Base-by-base conservation (phyloP, 768 basidiomycete genomes). In the Lanmaoa rubissima region DNA sequence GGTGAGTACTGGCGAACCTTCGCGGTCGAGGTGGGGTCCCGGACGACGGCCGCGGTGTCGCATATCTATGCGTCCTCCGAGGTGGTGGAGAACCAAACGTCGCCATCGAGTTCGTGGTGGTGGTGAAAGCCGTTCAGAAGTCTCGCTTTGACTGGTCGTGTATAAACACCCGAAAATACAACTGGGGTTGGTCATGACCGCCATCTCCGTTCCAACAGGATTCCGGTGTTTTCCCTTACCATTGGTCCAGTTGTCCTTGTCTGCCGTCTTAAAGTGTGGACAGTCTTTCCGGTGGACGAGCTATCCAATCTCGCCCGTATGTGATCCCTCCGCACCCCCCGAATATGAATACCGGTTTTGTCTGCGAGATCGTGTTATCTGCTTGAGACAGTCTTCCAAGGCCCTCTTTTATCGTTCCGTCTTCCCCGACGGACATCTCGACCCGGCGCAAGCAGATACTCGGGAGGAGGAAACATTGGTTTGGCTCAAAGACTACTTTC, bases 401-500 rank as follows among this genome's bases (percentile, higher is more conserved):
- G 76, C 78, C 0, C 76, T 93, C 32, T 86, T 82, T 68, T 94
- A 94, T 66, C 84, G 87, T 49, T 75, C 90, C 12, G 71, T 86
- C 32, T 89, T 85, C 63, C 87, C 90, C 2, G 69, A 55, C 3
- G 57, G 76, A 28, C 65, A 73, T 49, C 69, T 75, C 43, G 69
- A 76, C 28, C 35, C 59, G 2, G 63, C 69, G 6, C 69, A 76
- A 10, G 57, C 66, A 21, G 62, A 72, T 45, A 50, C 70, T 24
- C 74, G 75, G 51, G 79, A 90, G 44, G 79, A 79, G 5, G 87
- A 90, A 65, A 92, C 91, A 0, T 68, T 90, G 40, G 66, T 72
- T 5, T 93, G 90, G 88, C 71, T 99, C 32, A 78, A 77, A 31
- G 86, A 92, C 69, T 98, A 99, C 73, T 95, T 99, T 67, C 92